These are phyloP conservation scores for Solanum verrucosum DNA, from an alignment of 257 asterid species.

Conservation along the genomic window DNA sequence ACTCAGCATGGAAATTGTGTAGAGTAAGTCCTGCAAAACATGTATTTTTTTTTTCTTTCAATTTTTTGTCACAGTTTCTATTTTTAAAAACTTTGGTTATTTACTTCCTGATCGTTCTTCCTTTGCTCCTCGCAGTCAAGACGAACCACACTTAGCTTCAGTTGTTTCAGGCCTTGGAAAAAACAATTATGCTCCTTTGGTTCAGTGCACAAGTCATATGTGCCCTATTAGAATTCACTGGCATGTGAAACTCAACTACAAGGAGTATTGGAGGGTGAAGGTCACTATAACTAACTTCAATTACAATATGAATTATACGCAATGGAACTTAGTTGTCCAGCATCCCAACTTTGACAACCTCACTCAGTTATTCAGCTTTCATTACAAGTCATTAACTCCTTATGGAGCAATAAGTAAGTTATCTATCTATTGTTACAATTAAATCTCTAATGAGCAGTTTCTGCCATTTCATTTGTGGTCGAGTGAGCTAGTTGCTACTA, in stretches of 20 bases:
- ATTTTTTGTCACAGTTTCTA: not conserved
- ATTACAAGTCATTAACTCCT: conserved; percentile 14
- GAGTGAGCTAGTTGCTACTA: not conserved
- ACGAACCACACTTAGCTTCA: conserved; percentile 12
- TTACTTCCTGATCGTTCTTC: not conserved
- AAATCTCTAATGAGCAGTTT: not conserved
- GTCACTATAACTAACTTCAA: conserved; percentile 20
- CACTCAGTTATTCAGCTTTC: conserved; percentile 10
- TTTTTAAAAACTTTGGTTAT: not conserved
- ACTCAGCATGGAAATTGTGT: conserved; percentile 11
- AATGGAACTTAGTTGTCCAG: conserved; percentile 17
- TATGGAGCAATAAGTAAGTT: conserved; percentile 12
- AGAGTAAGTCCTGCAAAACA: not conserved
- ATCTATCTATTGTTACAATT: not conserved
- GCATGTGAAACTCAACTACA: conserved; percentile 15
- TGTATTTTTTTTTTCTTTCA: not conserved
- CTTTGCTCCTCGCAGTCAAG: not conserved
- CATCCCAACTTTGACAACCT: conserved; percentile 16
- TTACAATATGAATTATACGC: conserved; percentile 16
- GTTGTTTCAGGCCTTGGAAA: conserved; percentile 4
- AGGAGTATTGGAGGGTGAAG: conserved; percentile 17
- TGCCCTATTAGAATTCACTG: conserved; percentile 19
- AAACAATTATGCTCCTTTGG: conserved; percentile 9
- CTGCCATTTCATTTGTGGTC: not conserved
- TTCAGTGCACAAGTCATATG: conserved; percentile 16